These are phyloP conservation scores for Bisporella sp. DNA, from an alignment of 2,329 filamentous ascomycete species.

Conservation along the genomic window DNA sequence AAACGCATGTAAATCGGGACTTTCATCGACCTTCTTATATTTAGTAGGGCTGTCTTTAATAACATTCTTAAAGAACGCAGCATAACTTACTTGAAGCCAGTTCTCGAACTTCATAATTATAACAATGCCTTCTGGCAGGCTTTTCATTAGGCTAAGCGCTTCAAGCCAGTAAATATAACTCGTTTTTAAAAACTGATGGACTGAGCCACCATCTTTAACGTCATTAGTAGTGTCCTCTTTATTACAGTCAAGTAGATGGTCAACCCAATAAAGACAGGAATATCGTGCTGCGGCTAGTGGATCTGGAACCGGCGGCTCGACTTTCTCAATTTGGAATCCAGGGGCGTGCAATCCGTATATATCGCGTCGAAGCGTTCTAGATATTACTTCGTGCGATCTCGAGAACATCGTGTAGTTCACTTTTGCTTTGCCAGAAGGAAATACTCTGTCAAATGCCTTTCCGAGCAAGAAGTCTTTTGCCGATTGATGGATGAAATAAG, in stretches of 20 bases:
- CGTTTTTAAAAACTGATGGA: conserved; percentile 5
- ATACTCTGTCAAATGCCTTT: conserved; percentile 20
- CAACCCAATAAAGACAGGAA: too few species aligned
- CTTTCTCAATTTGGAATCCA: conserved; percentile 18
- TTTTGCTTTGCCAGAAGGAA: conserved; percentile 20
- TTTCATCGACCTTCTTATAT: neutral
- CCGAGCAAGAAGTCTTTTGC: conserved; percentile 15
- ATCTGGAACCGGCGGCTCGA: conserved; percentile 5
- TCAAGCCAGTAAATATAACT: neutral
- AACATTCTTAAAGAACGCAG: neutral
- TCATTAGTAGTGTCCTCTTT: conserved; percentile 4
- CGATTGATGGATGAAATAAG: conserved; percentile 7
- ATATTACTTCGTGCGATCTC: conserved; percentile 28
- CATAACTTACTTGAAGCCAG: conserved; percentile 7
- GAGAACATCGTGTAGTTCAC: conserved; percentile 28
- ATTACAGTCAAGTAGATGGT: conserved; percentile 6
- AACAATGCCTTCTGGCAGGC: conserved; percentile 7
- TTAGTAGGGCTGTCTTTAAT: neutral
- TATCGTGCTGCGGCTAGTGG: too few species aligned
- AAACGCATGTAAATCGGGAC: neutral
- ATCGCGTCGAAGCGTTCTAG: neutral
- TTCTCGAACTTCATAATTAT: conserved; percentile 16
- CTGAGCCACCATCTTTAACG: conserved; percentile 3
- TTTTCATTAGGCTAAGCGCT: too few species aligned
- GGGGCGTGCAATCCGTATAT: conserved; percentile 27